These are phyloP conservation scores for Thermoascus crustaceus DNA, from an alignment of 2,329 filamentous ascomycete genomes.

Conservation along the genomic window DNA sequence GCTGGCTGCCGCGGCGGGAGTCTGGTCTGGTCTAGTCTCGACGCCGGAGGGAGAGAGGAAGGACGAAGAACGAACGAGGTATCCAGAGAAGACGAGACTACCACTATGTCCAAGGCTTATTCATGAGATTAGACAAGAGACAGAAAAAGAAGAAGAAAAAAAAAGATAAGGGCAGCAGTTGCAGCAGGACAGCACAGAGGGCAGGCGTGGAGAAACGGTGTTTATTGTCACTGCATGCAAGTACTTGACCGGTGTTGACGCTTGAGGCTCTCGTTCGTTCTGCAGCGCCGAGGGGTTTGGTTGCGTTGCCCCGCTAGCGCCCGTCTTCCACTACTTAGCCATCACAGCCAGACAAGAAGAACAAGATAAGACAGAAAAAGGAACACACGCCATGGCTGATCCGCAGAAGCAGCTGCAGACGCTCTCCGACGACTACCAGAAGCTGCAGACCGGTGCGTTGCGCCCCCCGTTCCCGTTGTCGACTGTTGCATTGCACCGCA, in stretches of 20 bases:
- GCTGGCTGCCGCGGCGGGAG: constrained; percentile 3
- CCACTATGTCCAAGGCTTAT: too few species aligned
- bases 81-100: not conserved
- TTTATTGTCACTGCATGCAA: too few species aligned
- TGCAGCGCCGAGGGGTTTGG: not conserved
- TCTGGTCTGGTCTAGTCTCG: too few species aligned
- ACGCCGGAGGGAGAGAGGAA: not conserved
- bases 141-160: not conserved
- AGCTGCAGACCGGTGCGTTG: constrained; percentile 67
- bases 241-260: constrained; percentile 4
- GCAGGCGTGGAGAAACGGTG: too few species aligned
- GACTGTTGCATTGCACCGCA: too few species aligned
- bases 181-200: too few species aligned
- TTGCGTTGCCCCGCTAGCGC: constrained; percentile 9
- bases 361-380: too few species aligned
- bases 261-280: constrained; percentile 1
- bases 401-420: constrained; percentile 69
- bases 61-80: too few species aligned
- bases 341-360: too few species aligned
- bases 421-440: constrained; percentile 80
- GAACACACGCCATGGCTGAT: constrained; percentile 53
- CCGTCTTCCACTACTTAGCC: not conserved
- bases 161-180: too few species aligned
- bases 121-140: constrained; percentile 1
- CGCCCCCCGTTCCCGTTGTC: not conserved